Conservation (phyloP, 2,329 filamentous ascomycete species). For the Ophiostoma sp. region DNA sequence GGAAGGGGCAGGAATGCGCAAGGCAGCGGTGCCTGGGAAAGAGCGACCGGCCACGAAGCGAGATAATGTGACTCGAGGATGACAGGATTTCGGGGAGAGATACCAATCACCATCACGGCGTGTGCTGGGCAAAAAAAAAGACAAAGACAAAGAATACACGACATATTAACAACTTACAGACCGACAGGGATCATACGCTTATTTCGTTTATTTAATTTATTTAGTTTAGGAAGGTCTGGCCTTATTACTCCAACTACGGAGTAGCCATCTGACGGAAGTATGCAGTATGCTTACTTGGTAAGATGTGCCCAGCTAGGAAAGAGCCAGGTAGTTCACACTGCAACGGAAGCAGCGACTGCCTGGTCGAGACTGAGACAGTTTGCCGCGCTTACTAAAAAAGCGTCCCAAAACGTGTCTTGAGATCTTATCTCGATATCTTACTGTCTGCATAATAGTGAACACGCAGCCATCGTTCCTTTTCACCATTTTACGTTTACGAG, state of each 20-base stretch:
- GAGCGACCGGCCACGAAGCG: not conserved
- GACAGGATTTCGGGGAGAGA: not conserved
- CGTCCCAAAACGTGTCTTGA: no score
- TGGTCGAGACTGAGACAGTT: no score
- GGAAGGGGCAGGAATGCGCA: not conserved
- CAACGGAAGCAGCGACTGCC: no score
- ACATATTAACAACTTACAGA: not conserved
- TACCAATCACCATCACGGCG: no score
- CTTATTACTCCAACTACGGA: not conserved
- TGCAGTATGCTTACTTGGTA: not conserved
- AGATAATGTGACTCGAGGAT: not conserved
- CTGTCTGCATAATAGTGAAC: no score
- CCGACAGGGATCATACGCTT: constrained; percentile 3
- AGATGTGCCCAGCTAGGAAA: no score
- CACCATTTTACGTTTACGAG: no score
- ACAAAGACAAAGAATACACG: not conserved
- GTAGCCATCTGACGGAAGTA: not conserved
- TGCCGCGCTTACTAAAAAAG: no score
- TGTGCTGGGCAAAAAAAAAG: not conserved
- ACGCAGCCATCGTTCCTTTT: no score
- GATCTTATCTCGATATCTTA: no score
- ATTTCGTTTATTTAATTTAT: not conserved
- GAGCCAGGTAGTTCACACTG: no score
- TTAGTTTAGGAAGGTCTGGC: not conserved
- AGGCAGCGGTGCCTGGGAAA: not conserved